phyloP scores from a whole-genome alignment of 1,139 yeast species.

The Scheffersomyces cryptocercus region DNA sequence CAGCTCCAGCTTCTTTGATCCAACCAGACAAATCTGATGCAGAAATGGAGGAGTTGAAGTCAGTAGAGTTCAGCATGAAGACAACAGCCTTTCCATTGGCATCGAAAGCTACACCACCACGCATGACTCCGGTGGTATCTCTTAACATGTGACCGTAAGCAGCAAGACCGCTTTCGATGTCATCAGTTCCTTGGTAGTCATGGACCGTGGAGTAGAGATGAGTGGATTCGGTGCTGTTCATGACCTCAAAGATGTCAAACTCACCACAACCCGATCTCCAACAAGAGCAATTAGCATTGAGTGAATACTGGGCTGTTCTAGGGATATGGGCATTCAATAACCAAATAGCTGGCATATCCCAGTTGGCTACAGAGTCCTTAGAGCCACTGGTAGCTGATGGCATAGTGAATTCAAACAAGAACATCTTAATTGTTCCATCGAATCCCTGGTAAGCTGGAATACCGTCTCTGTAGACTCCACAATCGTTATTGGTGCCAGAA shows the following conservation, averaged over 20 bases:
- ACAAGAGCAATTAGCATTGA: constrained; percentile 81
- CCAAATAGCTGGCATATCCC: constrained; percentile 97
- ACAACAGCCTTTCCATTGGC: constrained; percentile 60
- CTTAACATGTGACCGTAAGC: constrained; percentile 59
- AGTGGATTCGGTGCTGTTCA: constrained; percentile 50
- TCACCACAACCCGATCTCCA: constrained; percentile 98
- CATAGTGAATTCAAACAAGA: constrained; percentile 88
- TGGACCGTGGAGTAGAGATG: constrained; percentile 68
- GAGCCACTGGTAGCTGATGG: constrained; percentile 60
- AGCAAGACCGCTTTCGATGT: constrained; percentile 59
- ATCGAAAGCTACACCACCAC: constrained; percentile 72
- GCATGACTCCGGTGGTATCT: constrained; percentile 50
- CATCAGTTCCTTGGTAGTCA: constrained; percentile 69
- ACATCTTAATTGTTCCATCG: constrained; percentile 75
- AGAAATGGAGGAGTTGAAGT: constrained; percentile 40
- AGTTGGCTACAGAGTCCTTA: constrained; percentile 46
- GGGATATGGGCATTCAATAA: constrained; percentile 91
- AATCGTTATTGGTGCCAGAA: constrained; percentile 52
- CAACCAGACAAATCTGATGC: constrained; percentile 37
- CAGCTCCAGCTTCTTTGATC: constrained; percentile 27
- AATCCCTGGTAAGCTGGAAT: constrained; percentile 95
- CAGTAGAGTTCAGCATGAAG: constrained; percentile 58
- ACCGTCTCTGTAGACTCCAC: constrained; percentile 85
- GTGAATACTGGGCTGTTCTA: constrained; percentile 79
- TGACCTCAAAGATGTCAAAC: constrained; percentile 81